phyloP scores from a whole-genome alignment of 1,139 yeast genomes.

The Magnusiomyces tetraspermus region DNA sequence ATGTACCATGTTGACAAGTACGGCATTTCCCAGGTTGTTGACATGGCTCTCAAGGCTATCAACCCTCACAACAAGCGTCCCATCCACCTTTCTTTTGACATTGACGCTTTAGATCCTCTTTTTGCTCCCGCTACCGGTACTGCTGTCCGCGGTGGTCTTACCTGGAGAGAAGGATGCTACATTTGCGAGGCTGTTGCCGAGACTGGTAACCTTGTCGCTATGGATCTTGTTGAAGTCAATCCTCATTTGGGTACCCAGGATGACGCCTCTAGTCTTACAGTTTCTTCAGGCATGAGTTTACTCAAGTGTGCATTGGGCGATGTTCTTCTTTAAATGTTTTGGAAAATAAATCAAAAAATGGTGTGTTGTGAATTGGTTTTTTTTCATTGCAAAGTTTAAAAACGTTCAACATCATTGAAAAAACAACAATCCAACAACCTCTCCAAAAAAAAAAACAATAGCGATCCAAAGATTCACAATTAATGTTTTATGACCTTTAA shows the following conservation, averaged over 20 bases:
- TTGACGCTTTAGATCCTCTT: conserved; percentile 92
- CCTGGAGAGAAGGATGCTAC: conserved; percentile 89
- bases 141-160: conserved; percentile 91
- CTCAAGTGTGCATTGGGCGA: conserved; percentile 94
- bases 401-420: no score
- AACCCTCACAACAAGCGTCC: conserved; percentile 71
- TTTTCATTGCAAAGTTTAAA: no score
- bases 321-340: conserved; percentile 47
- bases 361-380: no score
- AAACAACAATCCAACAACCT: no score
- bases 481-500: no score
- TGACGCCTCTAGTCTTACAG: conserved; percentile 70
- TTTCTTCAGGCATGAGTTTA: conserved; percentile 80
- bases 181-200: conserved; percentile 87
- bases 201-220: conserved; percentile 72
- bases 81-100: conserved; percentile 86
- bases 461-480: no score
- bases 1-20: conserved; percentile 95
- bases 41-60: conserved; percentile 76
- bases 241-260: conserved; percentile 81
- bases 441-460: no score
- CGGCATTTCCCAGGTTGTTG: conserved; percentile 86
- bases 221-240: conserved; percentile 91
- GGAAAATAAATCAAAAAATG: background rate
- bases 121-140: conserved; percentile 97